These are phyloP conservation scores for Olyra latifolia DNA, from an alignment of 176 grass and related monocot genomes.

Conservation along the genomic window DNA sequence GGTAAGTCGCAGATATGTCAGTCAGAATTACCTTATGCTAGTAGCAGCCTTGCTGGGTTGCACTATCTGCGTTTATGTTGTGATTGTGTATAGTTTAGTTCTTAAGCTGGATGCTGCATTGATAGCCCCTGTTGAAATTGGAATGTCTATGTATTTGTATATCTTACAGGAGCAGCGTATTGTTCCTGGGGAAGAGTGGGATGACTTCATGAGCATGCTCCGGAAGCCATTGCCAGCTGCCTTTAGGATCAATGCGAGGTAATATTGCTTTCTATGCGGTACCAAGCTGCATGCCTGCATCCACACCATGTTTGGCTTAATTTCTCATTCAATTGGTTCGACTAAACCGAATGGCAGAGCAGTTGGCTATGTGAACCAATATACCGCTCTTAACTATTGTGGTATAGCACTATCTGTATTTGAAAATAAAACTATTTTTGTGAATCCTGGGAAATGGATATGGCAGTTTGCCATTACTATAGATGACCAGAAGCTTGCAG, in stretches of 20 bases:
- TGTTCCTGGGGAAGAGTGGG: conserved; percentile 81
- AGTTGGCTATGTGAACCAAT: conserved; percentile 5
- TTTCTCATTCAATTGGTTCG: not conserved
- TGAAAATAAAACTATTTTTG: not conserved
- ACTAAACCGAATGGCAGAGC: not conserved
- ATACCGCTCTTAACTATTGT: not conserved
- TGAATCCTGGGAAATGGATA: not conserved
- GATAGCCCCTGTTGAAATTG: not conserved
- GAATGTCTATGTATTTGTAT: conserved; percentile 10
- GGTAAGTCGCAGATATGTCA: not conserved
- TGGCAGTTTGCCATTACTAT: not conserved
- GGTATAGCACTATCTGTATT: not conserved
- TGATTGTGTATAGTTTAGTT: not conserved
- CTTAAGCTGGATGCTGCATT: not conserved
- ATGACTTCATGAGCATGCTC: conserved; percentile 67
- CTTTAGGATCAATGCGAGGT: conserved; percentile 95
- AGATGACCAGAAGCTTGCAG: not conserved
- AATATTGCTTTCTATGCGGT: conserved; percentile 10
- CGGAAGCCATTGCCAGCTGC: conserved; percentile 75
- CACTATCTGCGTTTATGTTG: not conserved
- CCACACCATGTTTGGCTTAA: not conserved
- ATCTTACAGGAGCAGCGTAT: conserved; percentile 65
- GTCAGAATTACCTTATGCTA: not conserved
- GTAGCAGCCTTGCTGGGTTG: not conserved
- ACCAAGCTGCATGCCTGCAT: not conserved